phyloP scores from a whole-genome alignment of 129 eudicot genomes.

The Silybum marianum region DNA sequence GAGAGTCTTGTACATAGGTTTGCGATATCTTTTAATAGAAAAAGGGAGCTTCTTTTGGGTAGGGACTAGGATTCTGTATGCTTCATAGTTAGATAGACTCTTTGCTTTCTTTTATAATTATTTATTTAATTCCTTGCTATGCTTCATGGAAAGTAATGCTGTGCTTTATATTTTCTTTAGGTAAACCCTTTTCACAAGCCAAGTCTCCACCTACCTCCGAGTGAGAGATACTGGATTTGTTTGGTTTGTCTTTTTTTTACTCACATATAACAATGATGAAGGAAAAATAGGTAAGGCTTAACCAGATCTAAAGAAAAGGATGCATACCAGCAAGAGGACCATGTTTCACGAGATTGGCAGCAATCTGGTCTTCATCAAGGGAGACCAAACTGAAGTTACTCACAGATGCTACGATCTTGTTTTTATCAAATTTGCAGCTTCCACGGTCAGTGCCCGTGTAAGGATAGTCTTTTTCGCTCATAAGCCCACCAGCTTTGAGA shows the following conservation, averaged over 20 bases:
- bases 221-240: not conserved
- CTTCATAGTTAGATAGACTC: not conserved
- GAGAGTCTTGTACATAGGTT: too few relatives aligned
- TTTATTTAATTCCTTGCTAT: not conserved
- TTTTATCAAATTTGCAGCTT: conserved; percentile 71
- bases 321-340: conserved; percentile 83
- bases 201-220: not conserved
- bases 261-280: not conserved
- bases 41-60: too few relatives aligned
- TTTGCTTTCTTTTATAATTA: not conserved
- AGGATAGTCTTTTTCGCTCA: conserved; percentile 79
- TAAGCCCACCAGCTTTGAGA: conserved; percentile 75
- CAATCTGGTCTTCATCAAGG: conserved; percentile 74
- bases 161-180: not conserved
- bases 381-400: conserved; percentile 72
- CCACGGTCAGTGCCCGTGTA: conserved; percentile 67
- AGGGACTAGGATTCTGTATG: not conserved
- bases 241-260: too few relatives aligned
- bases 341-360: conserved; percentile 84
- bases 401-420: conserved; percentile 68
- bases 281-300: not conserved
- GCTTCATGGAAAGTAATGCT: too few relatives aligned
- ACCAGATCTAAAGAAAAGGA: not conserved
- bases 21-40: too few relatives aligned
- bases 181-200: not conserved